Evolutionary conservation across 1,139 yeast genomes (phyloP).

Genomic region (Magnusiomyces paraingens): DNA sequence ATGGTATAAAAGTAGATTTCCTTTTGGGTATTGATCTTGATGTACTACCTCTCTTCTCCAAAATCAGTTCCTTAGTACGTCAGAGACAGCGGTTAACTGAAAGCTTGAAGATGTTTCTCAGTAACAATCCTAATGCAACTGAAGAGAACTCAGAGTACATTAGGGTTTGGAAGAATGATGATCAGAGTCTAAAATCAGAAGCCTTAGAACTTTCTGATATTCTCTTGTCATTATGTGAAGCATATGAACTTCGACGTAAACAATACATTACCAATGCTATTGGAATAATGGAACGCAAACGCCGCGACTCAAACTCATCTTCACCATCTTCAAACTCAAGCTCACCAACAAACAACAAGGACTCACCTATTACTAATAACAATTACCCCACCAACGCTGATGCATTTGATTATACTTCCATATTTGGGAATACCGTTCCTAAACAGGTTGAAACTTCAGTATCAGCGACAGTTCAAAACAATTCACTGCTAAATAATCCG

Average conservation of each 20-base stretch:
- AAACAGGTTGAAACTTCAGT: not conserved
- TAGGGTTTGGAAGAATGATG: conserved; percentile 6
- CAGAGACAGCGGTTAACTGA: conserved; percentile 23
- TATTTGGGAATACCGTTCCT: not conserved
- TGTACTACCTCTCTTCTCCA: conserved; percentile 45
- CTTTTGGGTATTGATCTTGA: conserved; percentile 49
- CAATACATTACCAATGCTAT: conserved; percentile 16
- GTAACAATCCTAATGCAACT: not conserved
- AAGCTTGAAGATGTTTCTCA: not conserved
- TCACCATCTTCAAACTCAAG: not conserved
- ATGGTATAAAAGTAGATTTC: conserved; percentile 42
- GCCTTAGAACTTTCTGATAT: conserved; percentile 25
- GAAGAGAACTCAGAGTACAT: not conserved
- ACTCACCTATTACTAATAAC: not conserved
- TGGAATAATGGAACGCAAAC: conserved; percentile 5
- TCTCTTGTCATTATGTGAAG: conserved; percentile 23
- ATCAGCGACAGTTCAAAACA: not conserved
- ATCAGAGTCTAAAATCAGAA: conserved; percentile 21
- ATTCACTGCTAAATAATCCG: too few species aligned
- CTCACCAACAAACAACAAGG: not conserved
- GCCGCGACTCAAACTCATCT: conserved; percentile 1
- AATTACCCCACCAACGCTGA: not conserved
- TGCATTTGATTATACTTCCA: not conserved
- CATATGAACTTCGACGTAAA: conserved; percentile 17
- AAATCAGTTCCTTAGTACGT: conserved; percentile 41